Evolutionary conservation across 805 yeast genomes (phyloP), one percentile per base, ranked within the genome.

Genomic region (Candida incommunis): DNA sequence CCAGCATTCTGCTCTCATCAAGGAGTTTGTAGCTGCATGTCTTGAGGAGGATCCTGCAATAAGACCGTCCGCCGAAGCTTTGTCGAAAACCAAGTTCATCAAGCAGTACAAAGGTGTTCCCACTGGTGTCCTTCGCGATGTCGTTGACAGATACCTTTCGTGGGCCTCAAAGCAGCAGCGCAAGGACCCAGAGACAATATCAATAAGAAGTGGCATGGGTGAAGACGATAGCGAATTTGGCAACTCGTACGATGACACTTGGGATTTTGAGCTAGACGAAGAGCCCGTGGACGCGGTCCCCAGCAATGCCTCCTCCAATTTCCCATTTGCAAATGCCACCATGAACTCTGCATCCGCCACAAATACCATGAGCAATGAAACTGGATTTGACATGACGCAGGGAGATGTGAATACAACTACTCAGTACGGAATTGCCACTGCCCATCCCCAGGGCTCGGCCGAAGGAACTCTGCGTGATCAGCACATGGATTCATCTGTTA

Each of bases 41-140:
- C 69, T 92, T 40, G 97, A 94, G 60, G 98, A 94, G 61, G 84
- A 82, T 47, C 95, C 97, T 0, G 80, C 76, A 15, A 94, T 84
- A 56, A 70, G 99, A 53, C 82, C 90, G 0, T 68, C 75, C 40
- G 96, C 97, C 2, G 96, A 86, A 41, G 95, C 83, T 37, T 65
- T 92, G 41, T 62, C 76, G 46, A 84, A 80, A 56, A 73, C 87
- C 43, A 82, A 75, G 59, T 81, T 90, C 49, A 74, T 92, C 43
- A 75, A 74, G 51, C 60, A 68, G 41, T 76, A 82, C 58, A 78
- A 75, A 51, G 72, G 70, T 50, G 59, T 72, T 2, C 76, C 87
- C 2, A 80, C 86, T 0, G 43, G 71, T 2, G 62, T 74, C 0
- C 63, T 92, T 48, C 78, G 78, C 49, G 96, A 87, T 57, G 66